Conservation (phyloP, 2,329 filamentous ascomycete species). For the Cladobotryum protrusum region DNA sequence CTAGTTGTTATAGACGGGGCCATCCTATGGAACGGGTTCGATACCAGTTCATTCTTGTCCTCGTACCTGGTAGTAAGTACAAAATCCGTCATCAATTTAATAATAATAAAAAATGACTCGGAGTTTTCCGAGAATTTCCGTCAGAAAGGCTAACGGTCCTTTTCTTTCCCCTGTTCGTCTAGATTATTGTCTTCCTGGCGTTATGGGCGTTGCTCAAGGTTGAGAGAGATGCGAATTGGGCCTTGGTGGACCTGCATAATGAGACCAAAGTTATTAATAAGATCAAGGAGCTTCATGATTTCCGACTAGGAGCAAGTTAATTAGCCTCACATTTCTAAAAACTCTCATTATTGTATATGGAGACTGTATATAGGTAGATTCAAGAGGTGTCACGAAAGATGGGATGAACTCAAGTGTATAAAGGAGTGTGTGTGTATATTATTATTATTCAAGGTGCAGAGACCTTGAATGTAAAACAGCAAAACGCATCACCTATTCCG, state of each 20-base stretch:
- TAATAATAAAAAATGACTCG: too few relatives aligned
- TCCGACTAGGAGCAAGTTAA: slow-evolving; percentile 7
- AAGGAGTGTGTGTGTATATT: too few relatives aligned
- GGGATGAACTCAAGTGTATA: too few relatives aligned
- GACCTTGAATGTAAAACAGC: too few relatives aligned
- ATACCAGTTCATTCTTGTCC: slow-evolving; percentile 29
- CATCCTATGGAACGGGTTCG: slow-evolving; percentile 30
- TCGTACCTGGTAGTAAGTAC: slow-evolving; percentile 32
- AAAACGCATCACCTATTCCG: too few relatives aligned
- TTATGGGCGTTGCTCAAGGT: slow-evolving; percentile 6
- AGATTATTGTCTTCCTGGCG: slow-evolving; percentile 6
- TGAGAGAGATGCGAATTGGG: slow-evolving; percentile 6
- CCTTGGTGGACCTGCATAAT: slow-evolving; percentile 4
- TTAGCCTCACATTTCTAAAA: neutral
- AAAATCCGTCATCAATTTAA: too few relatives aligned
- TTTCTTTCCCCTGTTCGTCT: neutral
- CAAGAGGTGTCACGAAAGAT: too few relatives aligned
- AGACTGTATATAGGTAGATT: too few relatives aligned
- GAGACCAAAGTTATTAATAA: slow-evolving; percentile 1
- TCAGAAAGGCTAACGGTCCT: neutral
- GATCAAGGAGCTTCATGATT: slow-evolving; percentile 8
- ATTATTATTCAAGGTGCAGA: too few relatives aligned
- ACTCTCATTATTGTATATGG: neutral
- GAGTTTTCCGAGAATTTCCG: neutral
- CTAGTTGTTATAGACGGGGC: slow-evolving; percentile 29